phyloP scores from a whole-genome alignment of 192 early-diverging fungal genomes.

The Physocladia obscura region DNA sequence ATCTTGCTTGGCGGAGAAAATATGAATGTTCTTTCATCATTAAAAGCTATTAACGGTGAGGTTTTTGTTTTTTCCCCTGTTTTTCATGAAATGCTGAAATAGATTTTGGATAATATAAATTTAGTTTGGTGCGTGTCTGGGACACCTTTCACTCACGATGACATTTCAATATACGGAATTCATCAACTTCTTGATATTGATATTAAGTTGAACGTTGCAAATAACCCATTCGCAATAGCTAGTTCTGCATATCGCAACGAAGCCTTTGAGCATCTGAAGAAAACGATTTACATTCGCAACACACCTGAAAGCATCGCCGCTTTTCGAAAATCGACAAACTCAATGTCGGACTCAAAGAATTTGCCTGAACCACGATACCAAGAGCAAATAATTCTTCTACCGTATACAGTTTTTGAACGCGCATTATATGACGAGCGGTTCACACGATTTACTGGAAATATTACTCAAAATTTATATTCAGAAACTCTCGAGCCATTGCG shows the following conservation, averaged over 20 bases:
- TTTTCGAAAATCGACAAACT: neutral
- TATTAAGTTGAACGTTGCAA: constrained; percentile 14
- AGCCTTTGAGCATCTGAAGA: constrained; percentile 21
- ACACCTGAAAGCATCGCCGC: constrained; percentile 9
- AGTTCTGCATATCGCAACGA: constrained; percentile 4
- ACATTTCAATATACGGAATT: constrained; percentile 14
- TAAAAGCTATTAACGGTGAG: neutral
- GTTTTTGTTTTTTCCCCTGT: too few species aligned
- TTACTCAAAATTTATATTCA: constrained; percentile 2
- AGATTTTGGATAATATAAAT: too few species aligned
- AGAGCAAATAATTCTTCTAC: constrained; percentile 13
- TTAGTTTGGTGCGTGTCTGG: constrained; percentile 19
- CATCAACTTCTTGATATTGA: constrained; percentile 24
- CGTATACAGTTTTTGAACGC: constrained; percentile 24
- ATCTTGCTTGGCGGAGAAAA: constrained; percentile 16
- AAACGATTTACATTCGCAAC: constrained; percentile 8
- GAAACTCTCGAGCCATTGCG: neutral
- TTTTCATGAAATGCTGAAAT: too few species aligned
- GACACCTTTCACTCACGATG: constrained; percentile 21
- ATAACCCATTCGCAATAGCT: constrained; percentile 13
- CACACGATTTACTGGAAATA: neutral
- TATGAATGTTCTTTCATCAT: constrained; percentile 7
- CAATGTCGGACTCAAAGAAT: neutral
- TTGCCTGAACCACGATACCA: constrained; percentile 3
- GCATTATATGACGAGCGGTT: constrained; percentile 20